These are phyloP conservation scores for Chlamydomonas sp. DNA, from an alignment of 139 green algal genomes.

Conservation along the genomic window DNA sequence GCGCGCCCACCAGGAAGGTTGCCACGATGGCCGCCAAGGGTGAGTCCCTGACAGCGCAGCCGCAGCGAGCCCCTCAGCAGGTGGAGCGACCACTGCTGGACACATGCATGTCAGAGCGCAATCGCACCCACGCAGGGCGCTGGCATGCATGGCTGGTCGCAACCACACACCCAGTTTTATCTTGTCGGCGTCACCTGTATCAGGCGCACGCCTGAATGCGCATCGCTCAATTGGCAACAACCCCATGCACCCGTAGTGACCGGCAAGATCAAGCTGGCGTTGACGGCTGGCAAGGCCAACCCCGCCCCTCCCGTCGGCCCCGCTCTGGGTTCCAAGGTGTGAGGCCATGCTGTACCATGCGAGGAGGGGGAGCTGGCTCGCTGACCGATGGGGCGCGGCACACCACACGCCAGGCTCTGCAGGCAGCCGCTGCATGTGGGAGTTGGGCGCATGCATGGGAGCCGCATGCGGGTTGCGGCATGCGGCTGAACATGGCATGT, in stretches of 20 bases:
- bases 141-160: neutral
- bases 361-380: too few species aligned
- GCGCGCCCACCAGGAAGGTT: slow-evolving; percentile 16
- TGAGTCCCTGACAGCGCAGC: slow-evolving; percentile 18
- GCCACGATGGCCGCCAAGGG: slow-evolving; percentile 58
- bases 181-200: neutral
- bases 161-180: neutral
- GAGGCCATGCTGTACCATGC: too few species aligned
- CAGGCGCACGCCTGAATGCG: neutral
- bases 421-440: too few species aligned
- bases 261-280: slow-evolving; percentile 94
- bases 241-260: slow-evolving; percentile 72
- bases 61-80: neutral
- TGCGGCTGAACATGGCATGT: too few species aligned
- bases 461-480: too few species aligned
- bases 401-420: too few species aligned
- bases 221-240: neutral
- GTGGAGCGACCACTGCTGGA: slow-evolving; percentile 9
- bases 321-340: slow-evolving; percentile 90
- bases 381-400: too few species aligned
- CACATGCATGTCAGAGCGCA: neutral
- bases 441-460: too few species aligned
- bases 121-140: too few species aligned
- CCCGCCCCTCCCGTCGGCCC: slow-evolving; percentile 95
- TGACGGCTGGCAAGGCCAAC: slow-evolving; percentile 96